Base-by-base conservation (phyloP, 2,329 filamentous ascomycete genomes). In the Apiospora saccharicola region DNA sequence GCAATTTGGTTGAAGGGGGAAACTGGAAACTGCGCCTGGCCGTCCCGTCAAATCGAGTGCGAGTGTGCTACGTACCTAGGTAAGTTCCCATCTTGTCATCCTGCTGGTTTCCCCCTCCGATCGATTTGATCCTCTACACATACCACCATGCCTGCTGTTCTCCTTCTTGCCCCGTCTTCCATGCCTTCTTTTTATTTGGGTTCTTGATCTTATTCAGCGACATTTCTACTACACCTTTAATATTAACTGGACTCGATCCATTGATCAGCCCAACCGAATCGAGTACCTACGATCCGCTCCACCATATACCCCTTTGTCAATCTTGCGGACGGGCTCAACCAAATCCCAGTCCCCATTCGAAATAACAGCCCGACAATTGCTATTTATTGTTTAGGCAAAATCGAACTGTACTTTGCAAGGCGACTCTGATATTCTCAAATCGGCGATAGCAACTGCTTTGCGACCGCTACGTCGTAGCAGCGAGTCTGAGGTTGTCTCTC, bases 261-360 rank as follows among this genome's bases (percentile, higher is more conserved):
- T 64, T n/a, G 57, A 41, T 64, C 57, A 37, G 3, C 19, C 30
- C 34, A 64, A n/a, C 7, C 57, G 19, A 41, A 37, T 37, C 37
- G 51, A 24, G 10, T n/a, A 64, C 30, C 34, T 64, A 6, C 34
- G 57, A 64, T 64, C 19, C 34, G 57, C 30, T 64, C 57, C 57
- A 64, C 57, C 22, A 64, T 41, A 64, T 41, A 41, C 57, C 57
- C 57, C 57, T 64, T 64, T 64, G 34, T n/a, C 57, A n/a, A 41
- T 24, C 10, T 24, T 12, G 8, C 57, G 34, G 57, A 64, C 57
- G 3, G 57, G 34, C 22, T 24, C 57, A 41, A 64, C 19, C 34
- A 37, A 64, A 24, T 1, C 57, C 57, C 22, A 13, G 57, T 41
- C 22, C n/a, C 10, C 5, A 64, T 64, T 41, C 34, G 34, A 41